phyloP scores from a whole-genome alignment of 139 green algal genomes.

The Marvania coccoides region DNA sequence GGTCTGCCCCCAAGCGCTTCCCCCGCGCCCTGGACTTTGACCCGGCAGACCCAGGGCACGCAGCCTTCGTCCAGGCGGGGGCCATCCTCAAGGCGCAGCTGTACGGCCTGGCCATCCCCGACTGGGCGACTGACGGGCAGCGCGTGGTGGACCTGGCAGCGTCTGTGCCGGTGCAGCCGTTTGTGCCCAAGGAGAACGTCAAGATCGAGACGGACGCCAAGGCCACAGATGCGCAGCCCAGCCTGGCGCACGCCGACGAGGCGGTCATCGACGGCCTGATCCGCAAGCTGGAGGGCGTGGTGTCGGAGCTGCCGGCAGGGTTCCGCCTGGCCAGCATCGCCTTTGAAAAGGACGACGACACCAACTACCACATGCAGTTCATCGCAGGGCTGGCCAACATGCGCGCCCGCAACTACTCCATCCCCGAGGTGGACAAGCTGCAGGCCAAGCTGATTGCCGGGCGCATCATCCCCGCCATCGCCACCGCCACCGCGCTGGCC shows the following conservation, averaged over 20 bases:
- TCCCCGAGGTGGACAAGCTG: conserved; percentile 80
- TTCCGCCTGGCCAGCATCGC: conserved; percentile 62
- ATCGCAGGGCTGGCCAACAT: conserved; percentile 95
- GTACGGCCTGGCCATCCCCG: conserved; percentile 68
- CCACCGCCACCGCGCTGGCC: conserved; percentile 91
- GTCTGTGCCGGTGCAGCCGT: conserved; percentile 61
- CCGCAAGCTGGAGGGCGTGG: conserved; percentile 40
- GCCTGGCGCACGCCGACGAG: conserved; percentile 20
- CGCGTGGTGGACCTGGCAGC: conserved; percentile 39
- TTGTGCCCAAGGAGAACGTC: conserved; percentile 78
- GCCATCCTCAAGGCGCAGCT: conserved; percentile 87
- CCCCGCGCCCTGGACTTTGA: conserved; percentile 75
- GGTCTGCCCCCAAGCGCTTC: conserved; percentile 97
- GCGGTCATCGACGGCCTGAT: conserved; percentile 57
- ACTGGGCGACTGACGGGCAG: conserved; percentile 48
- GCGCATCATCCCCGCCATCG: conserved; percentile 97
- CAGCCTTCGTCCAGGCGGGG: conserved; percentile 65
- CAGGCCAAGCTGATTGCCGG: conserved; percentile 98
- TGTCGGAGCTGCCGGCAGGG: conserved; percentile 32
- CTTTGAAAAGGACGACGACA: conserved; percentile 97
- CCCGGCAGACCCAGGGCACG: conserved; percentile 59
- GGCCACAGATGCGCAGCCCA: conserved; percentile 24
- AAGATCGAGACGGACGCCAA: conserved; percentile 98
- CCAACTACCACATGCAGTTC: conserved; percentile 93
- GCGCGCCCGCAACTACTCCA: conserved; percentile 91